Conservation (phyloP, 129 eudicot species). For the Erigeron canadensis region DNA sequence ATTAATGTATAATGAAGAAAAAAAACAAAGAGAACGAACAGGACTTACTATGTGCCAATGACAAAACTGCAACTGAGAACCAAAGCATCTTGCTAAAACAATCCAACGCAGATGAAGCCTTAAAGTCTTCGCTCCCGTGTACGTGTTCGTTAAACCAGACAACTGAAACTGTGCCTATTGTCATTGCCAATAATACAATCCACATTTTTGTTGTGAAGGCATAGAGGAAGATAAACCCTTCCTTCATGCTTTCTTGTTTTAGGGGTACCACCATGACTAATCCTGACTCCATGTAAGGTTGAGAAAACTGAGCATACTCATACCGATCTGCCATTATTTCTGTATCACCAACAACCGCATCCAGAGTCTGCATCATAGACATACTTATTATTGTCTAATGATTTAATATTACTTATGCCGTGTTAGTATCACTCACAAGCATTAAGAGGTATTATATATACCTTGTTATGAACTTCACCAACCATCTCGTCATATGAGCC, state of each 20-base stretch:
- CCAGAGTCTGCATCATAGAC: conserved; percentile 35
- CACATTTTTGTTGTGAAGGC: conserved; percentile 55
- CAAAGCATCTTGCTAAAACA: conserved; percentile 49
- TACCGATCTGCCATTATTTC: conserved; percentile 59
- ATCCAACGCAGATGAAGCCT: conserved; percentile 31
- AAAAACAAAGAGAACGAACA: not conserved
- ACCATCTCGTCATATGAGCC: conserved; percentile 68
- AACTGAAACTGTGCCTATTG: conserved; percentile 44
- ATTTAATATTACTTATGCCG: not conserved
- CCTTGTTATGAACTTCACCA: conserved; percentile 50
- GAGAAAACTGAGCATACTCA: conserved; percentile 51
- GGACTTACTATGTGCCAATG: conserved; percentile 60
- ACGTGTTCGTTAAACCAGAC: conserved; percentile 59
- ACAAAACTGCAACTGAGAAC: conserved; percentile 56
- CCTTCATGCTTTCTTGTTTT: conserved; percentile 35
- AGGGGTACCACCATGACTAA: conserved; percentile 49
- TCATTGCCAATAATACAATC: conserved; percentile 47
- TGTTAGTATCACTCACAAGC: not conserved
- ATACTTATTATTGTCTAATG: not conserved
- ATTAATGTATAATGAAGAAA: too few species aligned
- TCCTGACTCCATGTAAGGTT: conserved; percentile 66
- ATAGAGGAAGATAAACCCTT: conserved; percentile 37
- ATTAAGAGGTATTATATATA: not conserved
- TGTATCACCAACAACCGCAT: conserved; percentile 70
- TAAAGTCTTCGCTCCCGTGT: conserved; percentile 36